Percentiles rank a stretch among this genome's conserved stretches.
These are phyloP conservation scores for Lodderomyces theae DNA, from an alignment of 1,139 yeast genomes.

Conservation along the genomic window DNA sequence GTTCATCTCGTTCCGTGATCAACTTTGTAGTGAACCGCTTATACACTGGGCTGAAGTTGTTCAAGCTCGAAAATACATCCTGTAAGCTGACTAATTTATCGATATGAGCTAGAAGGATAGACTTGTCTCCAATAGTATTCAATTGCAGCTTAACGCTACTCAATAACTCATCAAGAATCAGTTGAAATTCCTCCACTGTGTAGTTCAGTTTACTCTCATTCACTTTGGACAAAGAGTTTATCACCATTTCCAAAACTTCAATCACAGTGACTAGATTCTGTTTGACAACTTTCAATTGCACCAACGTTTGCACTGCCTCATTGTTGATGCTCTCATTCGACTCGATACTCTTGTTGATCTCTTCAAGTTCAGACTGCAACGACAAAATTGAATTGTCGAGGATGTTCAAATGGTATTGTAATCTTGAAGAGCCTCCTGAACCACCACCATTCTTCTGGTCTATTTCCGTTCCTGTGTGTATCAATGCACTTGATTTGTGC, in stretches of 20 bases:
- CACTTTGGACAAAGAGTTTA: slow-evolving; percentile 14
- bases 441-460: neutral
- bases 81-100: slow-evolving; percentile 45
- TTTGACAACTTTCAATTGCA: slow-evolving; percentile 43
- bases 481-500: slow-evolving; percentile 17
- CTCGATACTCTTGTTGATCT: slow-evolving; percentile 24
- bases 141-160: slow-evolving; percentile 26
- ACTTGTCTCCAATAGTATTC: slow-evolving; percentile 18
- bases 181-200: slow-evolving; percentile 30
- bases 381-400: slow-evolving; percentile 56
- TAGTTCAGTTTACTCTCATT: slow-evolving; percentile 6
- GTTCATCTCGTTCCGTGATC: slow-evolving; percentile 10
- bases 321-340: slow-evolving; percentile 15
- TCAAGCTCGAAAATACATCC: slow-evolving; percentile 52
- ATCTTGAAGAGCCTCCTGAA: slow-evolving; percentile 34
- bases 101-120: slow-evolving; percentile 29
- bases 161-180: slow-evolving; percentile 38
- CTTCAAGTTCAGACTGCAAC: slow-evolving; percentile 47
- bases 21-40: slow-evolving; percentile 27
- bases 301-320: slow-evolving; percentile 37
- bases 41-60: slow-evolving; percentile 47
- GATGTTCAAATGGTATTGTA: slow-evolving; percentile 63
- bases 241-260: slow-evolving; percentile 41
- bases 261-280: slow-evolving; percentile 44
- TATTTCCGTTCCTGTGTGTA: no score